These are phyloP conservation scores for Lactarius quietus DNA, from an alignment of 768 basidiomycete species.

Conservation along the genomic window DNA sequence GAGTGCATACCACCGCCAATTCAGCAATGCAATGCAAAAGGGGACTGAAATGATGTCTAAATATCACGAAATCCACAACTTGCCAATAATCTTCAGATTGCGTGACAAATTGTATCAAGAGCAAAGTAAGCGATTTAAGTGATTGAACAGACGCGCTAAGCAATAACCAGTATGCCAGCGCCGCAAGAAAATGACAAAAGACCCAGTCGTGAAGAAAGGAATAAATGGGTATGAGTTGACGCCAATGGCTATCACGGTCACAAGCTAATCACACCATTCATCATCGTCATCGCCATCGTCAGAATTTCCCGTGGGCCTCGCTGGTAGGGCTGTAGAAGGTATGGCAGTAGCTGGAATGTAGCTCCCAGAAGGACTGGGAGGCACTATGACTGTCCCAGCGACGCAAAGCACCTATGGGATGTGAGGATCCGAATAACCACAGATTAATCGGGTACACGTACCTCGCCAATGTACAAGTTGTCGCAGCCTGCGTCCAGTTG, in stretches of 20 bases:
- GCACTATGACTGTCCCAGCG: neutral
- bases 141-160: neutral
- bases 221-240: neutral
- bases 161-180: slow-evolving; percentile 6
- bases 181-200: neutral
- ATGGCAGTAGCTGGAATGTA: neutral
- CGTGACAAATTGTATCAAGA: neutral
- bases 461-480: slow-evolving; percentile 78
- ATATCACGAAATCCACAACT: neutral
- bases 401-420: slow-evolving; percentile 9
- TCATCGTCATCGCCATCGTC: neutral
- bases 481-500: slow-evolving; percentile 53
- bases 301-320: neutral
- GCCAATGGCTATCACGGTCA: neutral
- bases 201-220: neutral
- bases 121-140: neutral
- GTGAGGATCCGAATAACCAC: neutral
- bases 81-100: neutral
- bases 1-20: neutral
- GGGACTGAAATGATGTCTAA: too few species aligned
- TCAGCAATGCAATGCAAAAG: neutral
- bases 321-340: neutral
- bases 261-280: slow-evolving; percentile 14
- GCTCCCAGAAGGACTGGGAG: neutral
- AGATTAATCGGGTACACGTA: slow-evolving; percentile 33